A percentile compares a stretch with the other conserved stretches of the same genome.
Conservation (phyloP, 352 stramenopile genomes). For the Phytophthora nicotianae region DNA sequence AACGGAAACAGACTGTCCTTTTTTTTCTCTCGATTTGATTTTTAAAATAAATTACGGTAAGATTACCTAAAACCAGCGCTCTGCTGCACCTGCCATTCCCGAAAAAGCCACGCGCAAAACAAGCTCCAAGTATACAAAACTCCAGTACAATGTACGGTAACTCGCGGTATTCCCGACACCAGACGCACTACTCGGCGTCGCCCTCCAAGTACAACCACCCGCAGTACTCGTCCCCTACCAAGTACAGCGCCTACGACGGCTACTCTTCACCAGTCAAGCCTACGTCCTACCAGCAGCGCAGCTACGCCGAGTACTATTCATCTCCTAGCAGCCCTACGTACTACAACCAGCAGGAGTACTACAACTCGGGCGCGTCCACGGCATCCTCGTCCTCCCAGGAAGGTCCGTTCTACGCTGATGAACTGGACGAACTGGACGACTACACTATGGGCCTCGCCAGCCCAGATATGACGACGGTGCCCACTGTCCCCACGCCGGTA, state of each 20-base stretch:
- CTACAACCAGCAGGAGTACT: constrained; percentile 73
- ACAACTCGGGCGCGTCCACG: constrained; percentile 76
- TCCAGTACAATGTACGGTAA: constrained; percentile 40
- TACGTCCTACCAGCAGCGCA: constrained; percentile 26
- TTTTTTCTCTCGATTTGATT: constrained; percentile 7
- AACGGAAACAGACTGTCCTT: background rate
- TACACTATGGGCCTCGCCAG: constrained; percentile 55
- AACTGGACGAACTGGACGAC: constrained; percentile 76
- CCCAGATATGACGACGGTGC: constrained; percentile 79
- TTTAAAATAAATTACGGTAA: constrained; percentile 28
- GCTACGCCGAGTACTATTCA: constrained; percentile 51
- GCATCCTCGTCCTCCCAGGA: constrained; percentile 83
- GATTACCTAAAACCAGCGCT: background rate
- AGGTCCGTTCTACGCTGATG: constrained; percentile 71
- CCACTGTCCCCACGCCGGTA: constrained; percentile 72
- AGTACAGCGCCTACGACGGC: constrained; percentile 34
- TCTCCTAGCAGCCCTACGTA: constrained; percentile 42
- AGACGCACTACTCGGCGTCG: constrained; percentile 29
- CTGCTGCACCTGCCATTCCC: constrained; percentile 34
- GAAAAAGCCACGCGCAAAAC: constrained; percentile 36
- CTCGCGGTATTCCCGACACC: constrained; percentile 44
- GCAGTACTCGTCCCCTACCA: constrained; percentile 36
- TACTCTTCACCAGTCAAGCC: constrained; percentile 51
- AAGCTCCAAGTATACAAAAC: constrained; percentile 21
- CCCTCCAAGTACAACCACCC: constrained; percentile 32